Base-by-base conservation (phyloP, 345 rosid genomes). In the Melaleuca alternifolia region DNA sequence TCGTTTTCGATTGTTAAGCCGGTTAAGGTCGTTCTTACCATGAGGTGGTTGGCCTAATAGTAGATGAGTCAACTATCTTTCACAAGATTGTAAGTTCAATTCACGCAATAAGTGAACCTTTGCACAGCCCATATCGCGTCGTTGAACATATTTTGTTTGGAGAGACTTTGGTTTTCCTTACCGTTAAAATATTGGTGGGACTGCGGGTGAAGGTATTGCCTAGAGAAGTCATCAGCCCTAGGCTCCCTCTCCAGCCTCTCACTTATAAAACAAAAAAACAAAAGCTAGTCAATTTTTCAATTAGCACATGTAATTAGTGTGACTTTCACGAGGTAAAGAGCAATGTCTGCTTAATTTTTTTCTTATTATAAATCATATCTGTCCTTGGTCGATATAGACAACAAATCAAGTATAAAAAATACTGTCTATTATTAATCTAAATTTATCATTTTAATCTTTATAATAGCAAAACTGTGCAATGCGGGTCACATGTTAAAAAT, bases 71-170 rank as follows among this genome's bases (percentile, higher is more conserved):
- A 65, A 11, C 1, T 3, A 0, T 65, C 6, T 16, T 62, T 15
- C 10, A 16, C 16, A 44, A 33, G 5, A 30, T 33, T 5, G 5
- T 3, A 65, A 65, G 16, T 65, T 30, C 1, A 1, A 65, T 65
- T 33, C 77, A 65, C 24, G 7, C 33, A 30, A 30, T 65, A 44
- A 33, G 6, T 8, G 12, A 65, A 65, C 10, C 8, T 57, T 15
- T 57, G n/a, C 26, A 57, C 8, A 11, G 24, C 30, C 24, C 0
- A 26, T 57, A 7, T 26, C 24, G 7, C 65, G 6, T 57, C 12
- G 26, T 26, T 30, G 2, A 57, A 26, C 12, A 5, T 57, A 57
- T 14, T 30, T 57, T 0, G 0, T 11, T 0, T 11, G 16, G 30
- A 26, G 65, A 26, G 62, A 52, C 26, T 57, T 41, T 41, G 41